A percentile compares a stretch with the other conserved stretches of the same genome.
These are phyloP conservation scores for Wickerhamiella dianesei DNA, from an alignment of 805 yeast species.

Conservation along the genomic window DNA sequence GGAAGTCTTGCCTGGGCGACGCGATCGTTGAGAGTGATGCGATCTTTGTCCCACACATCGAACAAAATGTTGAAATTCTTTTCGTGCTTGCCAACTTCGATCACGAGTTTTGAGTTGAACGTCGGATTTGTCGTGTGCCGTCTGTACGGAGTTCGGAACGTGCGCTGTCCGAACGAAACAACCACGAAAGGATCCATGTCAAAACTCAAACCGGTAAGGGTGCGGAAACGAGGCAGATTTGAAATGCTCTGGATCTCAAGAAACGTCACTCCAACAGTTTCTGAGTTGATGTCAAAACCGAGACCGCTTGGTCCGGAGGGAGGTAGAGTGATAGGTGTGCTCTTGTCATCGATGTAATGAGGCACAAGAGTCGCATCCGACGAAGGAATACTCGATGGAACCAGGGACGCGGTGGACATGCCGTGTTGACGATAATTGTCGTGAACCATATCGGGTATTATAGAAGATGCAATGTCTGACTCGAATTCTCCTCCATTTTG, in stretches of 20 bases:
- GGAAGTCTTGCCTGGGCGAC: conserved; percentile 57
- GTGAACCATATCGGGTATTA: neutral
- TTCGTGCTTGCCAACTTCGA: conserved; percentile 62
- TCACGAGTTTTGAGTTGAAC: conserved; percentile 65
- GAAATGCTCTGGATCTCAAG: conserved; percentile 61
- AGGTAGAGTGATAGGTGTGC: too few relatives aligned
- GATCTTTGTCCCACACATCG: conserved; percentile 72
- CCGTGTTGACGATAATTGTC: neutral
- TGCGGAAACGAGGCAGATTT: conserved; percentile 65
- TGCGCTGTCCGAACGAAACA: conserved; percentile 75
- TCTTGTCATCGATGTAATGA: conserved; percentile 12
- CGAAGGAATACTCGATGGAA: neutral
- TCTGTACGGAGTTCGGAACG: conserved; percentile 73
- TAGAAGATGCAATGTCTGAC: neutral
- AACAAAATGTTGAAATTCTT: conserved; percentile 51
- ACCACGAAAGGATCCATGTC: conserved; percentile 97
- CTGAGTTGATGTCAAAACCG: conserved; percentile 17
- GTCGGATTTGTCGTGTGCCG: conserved; percentile 73
- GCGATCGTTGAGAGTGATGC: conserved; percentile 66
- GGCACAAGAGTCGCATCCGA: conserved; percentile 4
- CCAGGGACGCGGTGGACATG: neutral
- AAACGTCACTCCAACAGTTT: conserved; percentile 52
- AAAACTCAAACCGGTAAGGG: conserved; percentile 60
- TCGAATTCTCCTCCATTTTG: too few relatives aligned
- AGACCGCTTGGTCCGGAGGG: conserved; percentile 1